Percentiles rank a stretch among this genome's conserved stretches.
Conservation (phyloP, 2,329 filamentous ascomycete species). For the Calonectria pteridis region DNA sequence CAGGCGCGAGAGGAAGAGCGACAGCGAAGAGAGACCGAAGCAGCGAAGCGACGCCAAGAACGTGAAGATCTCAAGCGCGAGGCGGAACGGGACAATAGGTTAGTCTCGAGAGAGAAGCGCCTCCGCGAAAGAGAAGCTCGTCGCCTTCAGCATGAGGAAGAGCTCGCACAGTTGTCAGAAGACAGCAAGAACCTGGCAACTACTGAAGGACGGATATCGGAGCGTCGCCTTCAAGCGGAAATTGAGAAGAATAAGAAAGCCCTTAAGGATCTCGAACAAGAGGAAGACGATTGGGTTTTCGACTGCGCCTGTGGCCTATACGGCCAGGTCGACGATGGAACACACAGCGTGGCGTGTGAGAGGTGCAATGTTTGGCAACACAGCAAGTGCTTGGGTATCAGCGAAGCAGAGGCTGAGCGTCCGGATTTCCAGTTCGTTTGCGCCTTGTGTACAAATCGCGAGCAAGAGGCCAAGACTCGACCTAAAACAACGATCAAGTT, state of each 20-base stretch:
- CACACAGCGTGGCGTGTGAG: conserved; percentile 94
- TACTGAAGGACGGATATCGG: conserved; percentile 75
- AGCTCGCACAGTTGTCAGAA: conserved; percentile 83
- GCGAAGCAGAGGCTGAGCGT: conserved; percentile 81
- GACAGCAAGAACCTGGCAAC: conserved; percentile 73
- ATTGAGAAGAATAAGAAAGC: conserved; percentile 85
- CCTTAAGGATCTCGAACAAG: conserved; percentile 76
- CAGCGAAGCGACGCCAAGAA: conserved; percentile 75
- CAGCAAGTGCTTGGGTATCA: conserved; percentile 88
- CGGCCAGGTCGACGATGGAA: conserved; percentile 93
- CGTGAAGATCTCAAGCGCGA: conserved; percentile 70
- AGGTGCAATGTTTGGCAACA: conserved; percentile 97
- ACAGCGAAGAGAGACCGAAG: conserved; percentile 64
- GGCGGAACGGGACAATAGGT: conserved; percentile 81
- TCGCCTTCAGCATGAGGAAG: conserved; percentile 85
- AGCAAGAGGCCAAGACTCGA: conserved; percentile 74
- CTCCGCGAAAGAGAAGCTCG: conserved; percentile 88
- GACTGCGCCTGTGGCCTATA: conserved; percentile 93
- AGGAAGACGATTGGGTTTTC: conserved; percentile 93
- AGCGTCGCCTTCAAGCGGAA: conserved; percentile 83
- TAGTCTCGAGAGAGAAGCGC: conserved; percentile 87
- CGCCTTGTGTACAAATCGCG: conserved; percentile 78
- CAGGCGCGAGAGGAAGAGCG: conserved; percentile 77
- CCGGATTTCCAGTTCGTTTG: conserved; percentile 92
- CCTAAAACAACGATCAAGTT: conserved; percentile 64